phyloP scores from a whole-genome alignment of 139 green algal genomes.

The Tetradesmus lagerheimii region DNA sequence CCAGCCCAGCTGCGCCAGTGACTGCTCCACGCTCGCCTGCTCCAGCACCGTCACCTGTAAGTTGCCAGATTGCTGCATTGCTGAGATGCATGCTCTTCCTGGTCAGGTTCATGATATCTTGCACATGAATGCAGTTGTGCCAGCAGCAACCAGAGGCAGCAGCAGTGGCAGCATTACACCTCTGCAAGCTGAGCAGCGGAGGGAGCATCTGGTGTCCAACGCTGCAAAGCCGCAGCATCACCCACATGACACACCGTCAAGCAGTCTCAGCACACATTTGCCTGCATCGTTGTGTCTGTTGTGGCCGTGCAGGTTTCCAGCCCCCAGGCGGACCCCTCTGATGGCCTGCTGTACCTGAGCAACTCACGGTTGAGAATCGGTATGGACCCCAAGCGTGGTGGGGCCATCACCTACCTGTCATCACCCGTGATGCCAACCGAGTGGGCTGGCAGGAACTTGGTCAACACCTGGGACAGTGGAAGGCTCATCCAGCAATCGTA shows the following conservation, averaged over 20 bases:
- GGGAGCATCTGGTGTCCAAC: too few species aligned
- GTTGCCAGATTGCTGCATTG: neutral
- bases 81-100: too few species aligned
- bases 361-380: neutral
- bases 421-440: constrained; percentile 17
- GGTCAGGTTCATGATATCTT: too few species aligned
- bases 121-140: too few species aligned
- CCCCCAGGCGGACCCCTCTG: neutral
- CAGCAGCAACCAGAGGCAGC: too few species aligned
- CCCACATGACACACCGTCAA: too few species aligned
- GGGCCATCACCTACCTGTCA: constrained; percentile 23
- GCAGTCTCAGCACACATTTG: too few species aligned
- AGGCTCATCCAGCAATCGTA: constrained; percentile 44
- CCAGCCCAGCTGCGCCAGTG: neutral
- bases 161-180: too few species aligned
- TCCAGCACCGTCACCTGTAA: neutral
- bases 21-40: too few species aligned
- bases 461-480: constrained; percentile 47
- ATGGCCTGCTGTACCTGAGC: neutral
- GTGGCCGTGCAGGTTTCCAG: neutral
- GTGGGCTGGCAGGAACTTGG: constrained; percentile 22
- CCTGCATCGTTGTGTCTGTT: neutral
- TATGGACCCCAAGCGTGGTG: constrained; percentile 14
- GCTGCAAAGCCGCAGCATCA: too few species aligned
- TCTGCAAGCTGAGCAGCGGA: too few species aligned